These are phyloP conservation scores for Talaromyces adpressus DNA, from an alignment of 495 filamentous ascomycete species.

Conservation along the genomic window DNA sequence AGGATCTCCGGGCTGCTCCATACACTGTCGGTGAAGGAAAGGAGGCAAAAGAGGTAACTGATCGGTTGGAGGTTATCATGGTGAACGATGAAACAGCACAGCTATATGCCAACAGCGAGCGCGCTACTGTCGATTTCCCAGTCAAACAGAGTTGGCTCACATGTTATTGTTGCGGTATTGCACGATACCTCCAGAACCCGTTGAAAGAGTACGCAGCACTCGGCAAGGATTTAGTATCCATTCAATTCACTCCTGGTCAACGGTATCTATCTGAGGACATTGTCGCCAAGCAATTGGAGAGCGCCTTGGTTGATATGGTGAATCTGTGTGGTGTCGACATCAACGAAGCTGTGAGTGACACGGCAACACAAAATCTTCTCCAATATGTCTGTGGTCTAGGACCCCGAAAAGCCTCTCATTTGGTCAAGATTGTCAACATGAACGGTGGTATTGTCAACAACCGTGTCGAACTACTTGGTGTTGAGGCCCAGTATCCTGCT, in stretches of 20 bases:
- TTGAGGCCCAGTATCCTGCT: conserved; percentile 72
- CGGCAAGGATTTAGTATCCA: conserved; percentile 76
- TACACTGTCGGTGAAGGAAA: conserved; percentile 61
- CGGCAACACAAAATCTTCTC: conserved; percentile 75
- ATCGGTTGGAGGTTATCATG: conserved; percentile 76
- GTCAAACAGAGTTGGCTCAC: conserved; percentile 59
- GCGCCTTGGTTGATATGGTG: conserved; percentile 95
- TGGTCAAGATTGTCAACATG: conserved; percentile 83
- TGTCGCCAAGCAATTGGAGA: conserved; percentile 77
- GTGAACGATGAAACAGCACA: conserved; percentile 95
- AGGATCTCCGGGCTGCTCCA: conserved; percentile 64
- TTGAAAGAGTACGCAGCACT: conserved; percentile 93
- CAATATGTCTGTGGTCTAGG: conserved; percentile 91
- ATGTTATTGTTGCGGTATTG: conserved; percentile 82
- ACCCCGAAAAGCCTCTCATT: conserved; percentile 79
- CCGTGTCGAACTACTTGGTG: conserved; percentile 79
- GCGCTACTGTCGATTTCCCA: conserved; percentile 77
- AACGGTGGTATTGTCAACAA: conserved; percentile 79
- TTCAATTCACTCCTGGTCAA: conserved; percentile 84
- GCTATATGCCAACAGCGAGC: conserved; percentile 82
- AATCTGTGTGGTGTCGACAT: conserved; percentile 93
- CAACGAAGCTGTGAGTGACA: conserved; percentile 77
- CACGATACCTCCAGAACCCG: conserved; percentile 86
- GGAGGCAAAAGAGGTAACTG: conserved; percentile 45
- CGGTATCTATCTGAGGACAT: conserved; percentile 81